phyloP scores from a whole-genome alignment of 2,329 filamentous ascomycete species.

The Phyllosticta capitalensis region DNA sequence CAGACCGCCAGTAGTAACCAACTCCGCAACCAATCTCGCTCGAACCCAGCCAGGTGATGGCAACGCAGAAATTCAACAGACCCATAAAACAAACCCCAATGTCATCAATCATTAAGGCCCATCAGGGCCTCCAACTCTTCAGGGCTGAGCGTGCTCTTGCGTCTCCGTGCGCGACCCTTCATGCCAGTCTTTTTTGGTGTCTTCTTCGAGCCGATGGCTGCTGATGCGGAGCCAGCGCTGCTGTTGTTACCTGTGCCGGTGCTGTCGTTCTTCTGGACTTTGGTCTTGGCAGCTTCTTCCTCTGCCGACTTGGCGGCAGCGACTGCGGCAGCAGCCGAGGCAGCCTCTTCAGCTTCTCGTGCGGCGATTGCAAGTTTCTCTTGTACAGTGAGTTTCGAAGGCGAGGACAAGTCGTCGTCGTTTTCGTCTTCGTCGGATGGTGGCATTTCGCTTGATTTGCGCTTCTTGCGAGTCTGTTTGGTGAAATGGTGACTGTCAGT shows the following conservation, averaged over 20 bases:
- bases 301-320: conserved; percentile 9
- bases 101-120: conserved; percentile 17
- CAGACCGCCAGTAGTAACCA: too few relatives aligned
- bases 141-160: conserved; percentile 65
- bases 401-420: conserved; percentile 11
- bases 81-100: background rate
- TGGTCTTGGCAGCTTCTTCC: conserved; percentile 16
- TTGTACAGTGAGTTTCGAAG: conserved; percentile 33
- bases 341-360: conserved; percentile 34
- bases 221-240: background rate
- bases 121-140: conserved; percentile 55
- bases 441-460: conserved; percentile 22
- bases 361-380: conserved; percentile 38
- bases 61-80: background rate
- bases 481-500: background rate
- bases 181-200: conserved; percentile 39
- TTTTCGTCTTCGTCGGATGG: conserved; percentile 28
- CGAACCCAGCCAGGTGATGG: too few relatives aligned
- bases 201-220: conserved; percentile 22
- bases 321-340: conserved; percentile 20
- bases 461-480: conserved; percentile 26
- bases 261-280: conserved; percentile 15
- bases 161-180: conserved; percentile 50
- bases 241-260: conserved; percentile 11
- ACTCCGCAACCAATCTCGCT: too few relatives aligned